These are phyloP conservation scores for Globisporangium alternatum DNA, from an alignment of 352 stramenopile genomes.

Conservation along the genomic window DNA sequence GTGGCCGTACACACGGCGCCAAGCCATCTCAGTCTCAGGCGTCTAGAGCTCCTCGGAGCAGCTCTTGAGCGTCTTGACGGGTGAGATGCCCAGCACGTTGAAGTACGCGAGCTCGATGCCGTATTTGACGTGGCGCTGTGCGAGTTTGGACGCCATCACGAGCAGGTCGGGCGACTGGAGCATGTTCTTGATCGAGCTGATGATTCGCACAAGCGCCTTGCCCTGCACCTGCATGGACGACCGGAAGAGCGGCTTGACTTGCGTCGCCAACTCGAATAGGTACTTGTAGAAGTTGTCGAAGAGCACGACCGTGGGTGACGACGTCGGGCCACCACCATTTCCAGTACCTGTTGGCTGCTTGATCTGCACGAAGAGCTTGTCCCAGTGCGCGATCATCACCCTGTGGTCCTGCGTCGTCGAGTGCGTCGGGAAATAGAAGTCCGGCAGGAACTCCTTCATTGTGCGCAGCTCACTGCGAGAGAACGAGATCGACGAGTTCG, in stretches of 20 bases:
- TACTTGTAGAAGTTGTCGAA: constrained; percentile 46
- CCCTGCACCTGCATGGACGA: constrained; percentile 40
- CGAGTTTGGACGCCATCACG: constrained; percentile 22
- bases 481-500: constrained; percentile 15
- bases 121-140: constrained; percentile 36
- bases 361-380: constrained; percentile 26
- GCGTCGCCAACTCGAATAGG: constrained; percentile 31
- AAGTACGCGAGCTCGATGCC: constrained; percentile 34
- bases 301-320: constrained; percentile 29
- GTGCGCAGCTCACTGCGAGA: constrained; percentile 14
- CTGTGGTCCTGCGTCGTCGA: constrained; percentile 25
- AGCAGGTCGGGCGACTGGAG: constrained; percentile 33
- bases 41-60: constrained; percentile 33
- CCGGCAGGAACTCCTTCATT: constrained; percentile 27
- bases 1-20: constrained; percentile 26
- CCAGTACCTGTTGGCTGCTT: constrained; percentile 7
- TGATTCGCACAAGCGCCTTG: constrained; percentile 37
- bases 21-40: constrained; percentile 24
- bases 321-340: constrained; percentile 5
- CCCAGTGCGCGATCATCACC: constrained; percentile 25
- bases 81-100: constrained; percentile 29
- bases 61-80: constrained; percentile 25
- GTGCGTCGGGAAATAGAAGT: constrained; percentile 24
- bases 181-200: constrained; percentile 35
- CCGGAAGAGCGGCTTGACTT: constrained; percentile 39